Conservation (phyloP, 2,329 filamentous ascomycete genomes). For the Aspergillus ochraceoroseus region DNA sequence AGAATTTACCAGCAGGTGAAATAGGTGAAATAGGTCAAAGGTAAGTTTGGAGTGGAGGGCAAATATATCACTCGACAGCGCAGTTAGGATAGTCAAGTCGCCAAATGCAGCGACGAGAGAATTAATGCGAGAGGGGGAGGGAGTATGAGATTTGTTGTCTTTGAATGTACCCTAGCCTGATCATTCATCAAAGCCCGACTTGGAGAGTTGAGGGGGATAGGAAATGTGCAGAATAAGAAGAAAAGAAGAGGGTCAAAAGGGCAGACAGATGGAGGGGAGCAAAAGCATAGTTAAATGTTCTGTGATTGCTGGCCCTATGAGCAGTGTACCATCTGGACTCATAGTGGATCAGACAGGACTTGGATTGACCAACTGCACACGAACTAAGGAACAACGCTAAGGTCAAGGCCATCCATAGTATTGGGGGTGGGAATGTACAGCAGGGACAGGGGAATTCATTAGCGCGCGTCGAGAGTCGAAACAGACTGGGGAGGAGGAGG, state of each 20-base stretch:
- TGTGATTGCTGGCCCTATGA: conserved; percentile 29
- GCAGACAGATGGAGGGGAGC: conserved; percentile 17
- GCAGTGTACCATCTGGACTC: conserved; percentile 19
- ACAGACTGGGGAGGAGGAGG: conserved; percentile 19
- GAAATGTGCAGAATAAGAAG: conserved; percentile 11
- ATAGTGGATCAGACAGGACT: conserved; percentile 16
- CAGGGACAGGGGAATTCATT: conserved; percentile 18
- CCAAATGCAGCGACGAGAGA: not conserved
- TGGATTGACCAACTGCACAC: conserved; percentile 21
- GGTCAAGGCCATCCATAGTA: conserved; percentile 19
- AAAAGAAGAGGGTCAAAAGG: conserved; percentile 12
- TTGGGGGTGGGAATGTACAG: conserved; percentile 17
- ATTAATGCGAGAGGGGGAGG: conserved; percentile 2
- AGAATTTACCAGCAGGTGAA: not conserved
- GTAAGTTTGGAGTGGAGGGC: not conserved
- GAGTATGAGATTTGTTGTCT: conserved; percentile 5
- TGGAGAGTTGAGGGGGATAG: conserved; percentile 10
- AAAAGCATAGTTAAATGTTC: conserved; percentile 29
- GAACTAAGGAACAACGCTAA: conserved; percentile 19
- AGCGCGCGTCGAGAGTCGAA: conserved; percentile 18
- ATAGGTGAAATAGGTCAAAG: too few relatives aligned
- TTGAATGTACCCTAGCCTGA: conserved; percentile 1
- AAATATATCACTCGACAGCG: not conserved
- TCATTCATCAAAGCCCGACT: conserved; percentile 6
- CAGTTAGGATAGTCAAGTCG: not conserved